Evolutionary conservation across 495 filamentous ascomycete species (phyloP).

Genomic region (Antarctomyces pellizariae): DNA sequence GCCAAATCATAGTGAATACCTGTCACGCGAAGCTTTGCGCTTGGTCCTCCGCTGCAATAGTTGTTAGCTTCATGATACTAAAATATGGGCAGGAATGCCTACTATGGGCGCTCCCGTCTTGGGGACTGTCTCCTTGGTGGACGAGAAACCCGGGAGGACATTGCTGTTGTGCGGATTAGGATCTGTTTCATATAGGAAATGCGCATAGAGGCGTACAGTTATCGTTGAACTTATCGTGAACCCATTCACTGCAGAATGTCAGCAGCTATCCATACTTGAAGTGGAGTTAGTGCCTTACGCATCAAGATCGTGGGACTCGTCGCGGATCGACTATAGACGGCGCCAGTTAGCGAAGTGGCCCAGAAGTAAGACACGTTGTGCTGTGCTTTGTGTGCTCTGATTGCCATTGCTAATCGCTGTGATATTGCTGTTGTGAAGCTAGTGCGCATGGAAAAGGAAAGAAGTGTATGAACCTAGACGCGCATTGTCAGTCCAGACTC

Average conservation of each 20-base stretch:
- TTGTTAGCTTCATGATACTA: conserved; percentile 6
- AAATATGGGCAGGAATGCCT: conserved; percentile 7
- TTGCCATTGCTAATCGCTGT: conserved; percentile 14
- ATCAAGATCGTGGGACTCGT: conserved; percentile 27
- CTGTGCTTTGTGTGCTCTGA: too few relatives aligned
- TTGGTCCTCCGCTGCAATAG: conserved; percentile 23
- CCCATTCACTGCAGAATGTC: conserved; percentile 46
- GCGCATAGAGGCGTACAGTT: too few relatives aligned
- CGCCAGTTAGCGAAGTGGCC: not conserved
- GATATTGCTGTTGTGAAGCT: conserved; percentile 15
- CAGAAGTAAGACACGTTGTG: too few relatives aligned
- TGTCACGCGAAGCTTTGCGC: conserved; percentile 62
- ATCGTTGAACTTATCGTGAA: conserved; percentile 71
- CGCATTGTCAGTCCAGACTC: too few relatives aligned
- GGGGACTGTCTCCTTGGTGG: too few relatives aligned
- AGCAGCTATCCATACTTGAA: conserved; percentile 1
- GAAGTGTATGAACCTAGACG: conserved; percentile 17
- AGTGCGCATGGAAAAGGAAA: conserved; percentile 13
- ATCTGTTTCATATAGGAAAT: too few relatives aligned
- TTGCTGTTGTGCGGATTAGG: too few relatives aligned
- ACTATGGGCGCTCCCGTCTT: conserved; percentile 10
- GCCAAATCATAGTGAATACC: conserved; percentile 89
- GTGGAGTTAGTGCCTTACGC: conserved; percentile 17
- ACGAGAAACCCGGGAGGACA: too few relatives aligned
- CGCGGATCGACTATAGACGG: conserved; percentile 21